These are phyloP conservation scores for Blastocladiella britannica DNA, from an alignment of 192 early-diverging fungal genomes.

Conservation along the genomic window DNA sequence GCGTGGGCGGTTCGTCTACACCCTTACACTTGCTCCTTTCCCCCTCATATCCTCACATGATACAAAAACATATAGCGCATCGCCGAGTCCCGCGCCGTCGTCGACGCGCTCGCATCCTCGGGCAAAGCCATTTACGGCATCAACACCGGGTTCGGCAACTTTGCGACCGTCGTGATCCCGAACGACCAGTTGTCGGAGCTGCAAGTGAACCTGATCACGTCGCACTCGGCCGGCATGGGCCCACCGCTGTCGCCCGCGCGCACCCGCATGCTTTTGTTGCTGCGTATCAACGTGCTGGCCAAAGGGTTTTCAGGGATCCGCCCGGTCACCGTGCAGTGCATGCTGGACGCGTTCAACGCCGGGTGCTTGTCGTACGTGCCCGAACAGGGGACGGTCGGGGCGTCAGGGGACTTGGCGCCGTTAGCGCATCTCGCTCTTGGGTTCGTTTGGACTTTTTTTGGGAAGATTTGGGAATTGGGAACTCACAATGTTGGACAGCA, in stretches of 20 bases:
- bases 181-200: slow-evolving; percentile 5
- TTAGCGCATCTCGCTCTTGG: slow-evolving; percentile 7
- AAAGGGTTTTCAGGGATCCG: slow-evolving; percentile 7
- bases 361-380: slow-evolving; percentile 4
- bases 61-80: too few relatives aligned
- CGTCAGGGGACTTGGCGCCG: slow-evolving; percentile 8
- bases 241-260: slow-evolving; percentile 5
- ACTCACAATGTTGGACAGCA: neutral
- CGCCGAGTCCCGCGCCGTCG: slow-evolving; percentile 1
- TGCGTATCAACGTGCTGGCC: slow-evolving; percentile 8
- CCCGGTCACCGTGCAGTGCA: slow-evolving; percentile 5
- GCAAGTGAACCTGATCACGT: slow-evolving; percentile 6
- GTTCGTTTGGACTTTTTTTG: neutral
- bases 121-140: slow-evolving; percentile 8
- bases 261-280: slow-evolving; percentile 7
- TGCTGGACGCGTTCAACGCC: slow-evolving; percentile 7
- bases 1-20: too few relatives aligned
- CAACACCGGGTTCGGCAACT: slow-evolving; percentile 12
- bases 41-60: too few relatives aligned
- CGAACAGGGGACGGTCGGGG: slow-evolving; percentile 7
- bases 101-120: slow-evolving; percentile 6
- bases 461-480: neutral
- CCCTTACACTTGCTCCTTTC: too few relatives aligned
- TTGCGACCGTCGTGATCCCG: slow-evolving; percentile 7
- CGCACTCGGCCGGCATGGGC: slow-evolving; percentile 9